These are phyloP conservation scores for Pseudomassariella vexata DNA, from an alignment of 2,329 filamentous ascomycete genomes.

Conservation along the genomic window DNA sequence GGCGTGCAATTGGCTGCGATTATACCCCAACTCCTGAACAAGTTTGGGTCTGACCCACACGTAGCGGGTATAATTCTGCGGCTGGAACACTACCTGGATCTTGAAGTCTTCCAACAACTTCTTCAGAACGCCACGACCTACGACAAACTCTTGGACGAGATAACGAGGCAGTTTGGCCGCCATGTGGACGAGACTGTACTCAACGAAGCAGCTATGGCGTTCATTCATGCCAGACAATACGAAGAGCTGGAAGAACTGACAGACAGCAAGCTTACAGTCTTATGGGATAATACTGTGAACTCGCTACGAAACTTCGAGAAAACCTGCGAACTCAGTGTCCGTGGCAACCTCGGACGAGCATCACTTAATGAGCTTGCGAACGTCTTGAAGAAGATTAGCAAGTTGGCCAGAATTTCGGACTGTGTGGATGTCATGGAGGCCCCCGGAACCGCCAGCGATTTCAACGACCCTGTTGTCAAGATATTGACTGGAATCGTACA, in stretches of 20 bases:
- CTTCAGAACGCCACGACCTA: conserved; percentile 81
- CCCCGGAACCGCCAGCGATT: conserved; percentile 40
- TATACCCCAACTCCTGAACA: conserved; percentile 83
- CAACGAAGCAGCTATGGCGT: conserved; percentile 72
- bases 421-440: conserved; percentile 71
- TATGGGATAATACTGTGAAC: conserved; percentile 82
- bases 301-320: conserved; percentile 66
- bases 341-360: conserved; percentile 61
- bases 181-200: conserved; percentile 84
- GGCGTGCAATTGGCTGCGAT: conserved; percentile 70
- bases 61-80: conserved; percentile 82
- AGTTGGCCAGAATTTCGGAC: conserved; percentile 73
- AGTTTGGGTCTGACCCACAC: conserved; percentile 84
- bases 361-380: conserved; percentile 67
- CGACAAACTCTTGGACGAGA: conserved; percentile 76
- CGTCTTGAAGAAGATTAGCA: conserved; percentile 72
- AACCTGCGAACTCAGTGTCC: conserved; percentile 63
- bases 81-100: conserved; percentile 78
- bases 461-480: conserved; percentile 51
- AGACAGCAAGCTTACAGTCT: conserved; percentile 68
- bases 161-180: conserved; percentile 89
- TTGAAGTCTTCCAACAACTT: conserved; percentile 82
- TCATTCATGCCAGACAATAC: conserved; percentile 79
- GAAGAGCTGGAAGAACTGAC: conserved; percentile 85
- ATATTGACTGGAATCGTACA: conserved; percentile 67